These are phyloP conservation scores for Leccinum disarticulatum DNA, from an alignment of 768 basidiomycete species.

Conservation along the genomic window DNA sequence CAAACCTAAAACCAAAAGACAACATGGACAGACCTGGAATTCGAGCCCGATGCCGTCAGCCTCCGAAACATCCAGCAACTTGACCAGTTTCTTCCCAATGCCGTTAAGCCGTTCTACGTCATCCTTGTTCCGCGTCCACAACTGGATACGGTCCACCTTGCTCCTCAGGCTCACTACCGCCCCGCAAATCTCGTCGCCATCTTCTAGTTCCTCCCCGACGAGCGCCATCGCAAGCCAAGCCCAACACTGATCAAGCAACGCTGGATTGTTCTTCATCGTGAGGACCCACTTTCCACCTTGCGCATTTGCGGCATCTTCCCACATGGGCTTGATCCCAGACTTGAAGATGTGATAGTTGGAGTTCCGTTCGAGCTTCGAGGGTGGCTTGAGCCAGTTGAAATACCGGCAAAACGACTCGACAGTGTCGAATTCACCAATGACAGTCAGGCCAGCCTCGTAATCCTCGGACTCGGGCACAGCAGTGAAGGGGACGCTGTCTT, in stretches of 20 bases:
- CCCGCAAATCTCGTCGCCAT: slow-evolving; percentile 74
- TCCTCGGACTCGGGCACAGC: slow-evolving; percentile 63
- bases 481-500: slow-evolving; percentile 33
- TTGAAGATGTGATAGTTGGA: slow-evolving; percentile 97
- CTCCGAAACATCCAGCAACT: slow-evolving; percentile 81
- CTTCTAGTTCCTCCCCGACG: slow-evolving; percentile 65
- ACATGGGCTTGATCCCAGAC: slow-evolving; percentile 93
- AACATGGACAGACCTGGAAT: slow-evolving; percentile 70
- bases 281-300: slow-evolving; percentile 95
- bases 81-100: slow-evolving; percentile 81
- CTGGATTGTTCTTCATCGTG: slow-evolving; percentile 84
- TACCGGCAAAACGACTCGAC: slow-evolving; percentile 90
- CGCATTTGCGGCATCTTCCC: slow-evolving; percentile 92
- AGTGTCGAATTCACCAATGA: slow-evolving; percentile 88
- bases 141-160: slow-evolving; percentile 87
- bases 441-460: slow-evolving; percentile 84
- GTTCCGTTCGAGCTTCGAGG: slow-evolving; percentile 83
- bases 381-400: slow-evolving; percentile 93
- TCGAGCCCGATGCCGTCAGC: slow-evolving; percentile 83
- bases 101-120: slow-evolving; percentile 83
- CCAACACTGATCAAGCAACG: slow-evolving; percentile 85
- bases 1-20: slow-evolving; percentile 17
- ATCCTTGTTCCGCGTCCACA: slow-evolving; percentile 87
- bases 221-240: slow-evolving; percentile 88
- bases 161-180: slow-evolving; percentile 85